Evolutionary conservation across 768 basidiomycete genomes (phyloP).

Genomic region (Boletus tylopilopsis): DNA sequence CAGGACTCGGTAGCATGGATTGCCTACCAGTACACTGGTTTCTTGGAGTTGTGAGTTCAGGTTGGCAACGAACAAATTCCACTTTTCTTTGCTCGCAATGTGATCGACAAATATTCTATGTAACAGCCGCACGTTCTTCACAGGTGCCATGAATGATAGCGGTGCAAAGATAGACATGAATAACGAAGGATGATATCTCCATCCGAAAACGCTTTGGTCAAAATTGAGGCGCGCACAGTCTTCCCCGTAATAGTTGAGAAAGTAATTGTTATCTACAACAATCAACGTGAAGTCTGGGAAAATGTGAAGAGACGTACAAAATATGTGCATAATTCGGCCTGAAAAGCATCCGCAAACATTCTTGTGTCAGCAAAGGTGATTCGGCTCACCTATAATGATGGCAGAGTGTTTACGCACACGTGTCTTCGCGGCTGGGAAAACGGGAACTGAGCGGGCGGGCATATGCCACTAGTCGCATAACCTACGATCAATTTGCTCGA

Average conservation of each 20-base stretch:
- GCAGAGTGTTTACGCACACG: constrained; percentile 13
- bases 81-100: constrained; percentile 37
- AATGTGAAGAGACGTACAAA: constrained; percentile 17
- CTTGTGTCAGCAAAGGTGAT: neutral
- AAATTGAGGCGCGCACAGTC: constrained; percentile 39
- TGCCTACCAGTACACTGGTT: constrained; percentile 49
- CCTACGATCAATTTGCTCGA: constrained; percentile 26
- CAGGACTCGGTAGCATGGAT: neutral
- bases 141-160: constrained; percentile 48
- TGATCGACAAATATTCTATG: constrained; percentile 49
- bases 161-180: constrained; percentile 38
- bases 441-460: constrained; percentile 1
- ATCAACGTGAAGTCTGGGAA: too few species aligned
- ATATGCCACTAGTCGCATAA: neutral
- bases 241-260: constrained; percentile 43
- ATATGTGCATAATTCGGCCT: constrained; percentile 31
- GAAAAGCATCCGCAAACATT: constrained; percentile 1
- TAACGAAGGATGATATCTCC: constrained; percentile 28
- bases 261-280: constrained; percentile 17
- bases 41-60: constrained; percentile 49
- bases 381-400: constrained; percentile 19
- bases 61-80: constrained; percentile 42
- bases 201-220: constrained; percentile 30
- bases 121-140: constrained; percentile 41
- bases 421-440: constrained; percentile 10